These are phyloP conservation scores for Aspergillus calidoustus DNA, from an alignment of 2,329 filamentous ascomycete species.

Conservation along the genomic window DNA sequence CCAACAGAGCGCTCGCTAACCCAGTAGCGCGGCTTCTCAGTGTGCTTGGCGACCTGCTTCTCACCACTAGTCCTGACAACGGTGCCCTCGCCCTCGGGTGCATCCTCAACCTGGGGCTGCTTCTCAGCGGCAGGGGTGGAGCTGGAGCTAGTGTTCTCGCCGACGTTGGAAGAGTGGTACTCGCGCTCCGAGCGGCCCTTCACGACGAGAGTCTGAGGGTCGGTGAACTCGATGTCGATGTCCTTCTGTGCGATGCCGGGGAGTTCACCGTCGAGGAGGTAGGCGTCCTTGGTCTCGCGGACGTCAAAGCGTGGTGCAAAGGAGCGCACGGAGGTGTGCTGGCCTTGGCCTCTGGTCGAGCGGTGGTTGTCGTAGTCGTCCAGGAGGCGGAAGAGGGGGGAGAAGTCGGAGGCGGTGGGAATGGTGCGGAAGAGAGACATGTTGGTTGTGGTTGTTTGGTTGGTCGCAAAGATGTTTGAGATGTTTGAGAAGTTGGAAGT, in stretches of 20 bases:
- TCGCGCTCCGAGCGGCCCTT: conserved; percentile 49
- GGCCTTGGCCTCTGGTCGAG: conserved; percentile 23
- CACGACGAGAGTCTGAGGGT: conserved; percentile 52
- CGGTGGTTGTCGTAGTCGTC: conserved; percentile 49
- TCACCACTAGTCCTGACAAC: conserved; percentile 37
- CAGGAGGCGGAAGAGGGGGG: conserved; percentile 52
- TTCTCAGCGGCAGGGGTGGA: neutral
- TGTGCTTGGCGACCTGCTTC: conserved; percentile 24
- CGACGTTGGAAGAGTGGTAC: conserved; percentile 41
- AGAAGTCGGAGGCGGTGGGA: conserved; percentile 42
- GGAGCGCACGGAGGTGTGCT: conserved; percentile 26
- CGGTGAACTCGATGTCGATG: conserved; percentile 54
- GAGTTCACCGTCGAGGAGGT: conserved; percentile 54
- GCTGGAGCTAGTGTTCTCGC: conserved; percentile 42
- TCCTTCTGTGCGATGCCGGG: conserved; percentile 54
- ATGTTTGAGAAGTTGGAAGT: too few relatives aligned
- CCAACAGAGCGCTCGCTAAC: conserved; percentile 63
- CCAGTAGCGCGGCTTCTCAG: conserved; percentile 58
- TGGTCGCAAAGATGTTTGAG: neutral
- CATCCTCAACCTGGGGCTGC: conserved; percentile 19
- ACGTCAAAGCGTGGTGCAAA: conserved; percentile 55
- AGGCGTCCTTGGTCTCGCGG: conserved; percentile 49
- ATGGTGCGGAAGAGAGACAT: conserved; percentile 43
- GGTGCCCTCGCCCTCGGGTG: conserved; percentile 29
- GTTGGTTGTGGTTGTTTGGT: conserved; percentile 18